Evolutionary conservation across 2,329 filamentous ascomycete species (phyloP).

Genomic region (Xylariaceae sp.): DNA sequence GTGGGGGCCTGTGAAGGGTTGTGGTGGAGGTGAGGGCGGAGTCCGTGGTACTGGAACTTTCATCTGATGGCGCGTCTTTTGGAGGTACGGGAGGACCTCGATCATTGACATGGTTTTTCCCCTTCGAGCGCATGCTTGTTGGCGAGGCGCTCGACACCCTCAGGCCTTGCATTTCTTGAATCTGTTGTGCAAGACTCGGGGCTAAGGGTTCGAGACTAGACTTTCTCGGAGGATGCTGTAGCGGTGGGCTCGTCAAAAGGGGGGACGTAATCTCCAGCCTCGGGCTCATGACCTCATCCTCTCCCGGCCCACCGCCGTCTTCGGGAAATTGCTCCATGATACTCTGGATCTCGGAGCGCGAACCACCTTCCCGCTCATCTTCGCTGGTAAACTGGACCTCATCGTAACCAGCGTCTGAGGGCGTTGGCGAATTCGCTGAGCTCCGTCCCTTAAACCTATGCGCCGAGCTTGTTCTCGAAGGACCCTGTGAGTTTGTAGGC

Average conservation of each 20-base stretch:
- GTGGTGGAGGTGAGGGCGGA: constrained; percentile 43
- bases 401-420: constrained; percentile 52
- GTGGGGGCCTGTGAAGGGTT: constrained; percentile 57
- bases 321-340: constrained; percentile 96
- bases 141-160: constrained; percentile 38
- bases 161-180: constrained; percentile 43
- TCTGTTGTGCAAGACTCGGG: constrained; percentile 43
- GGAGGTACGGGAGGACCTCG: constrained; percentile 53
- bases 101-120: constrained; percentile 35
- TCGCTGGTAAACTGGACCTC: constrained; percentile 53
- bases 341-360: constrained; percentile 82
- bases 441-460: constrained; percentile 42
- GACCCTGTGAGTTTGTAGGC: constrained; percentile 48
- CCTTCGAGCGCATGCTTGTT: constrained; percentile 34
- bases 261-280: constrained; percentile 77
- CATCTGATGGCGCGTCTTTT: constrained; percentile 50
- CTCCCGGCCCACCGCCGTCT: constrained; percentile 62
- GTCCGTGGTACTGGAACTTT: constrained; percentile 31
- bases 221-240: constrained; percentile 71
- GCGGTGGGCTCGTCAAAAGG: constrained; percentile 56
- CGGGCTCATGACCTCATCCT: constrained; percentile 88
- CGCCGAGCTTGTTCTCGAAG: constrained; percentile 55
- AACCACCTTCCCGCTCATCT: constrained; percentile 62
- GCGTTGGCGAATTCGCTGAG: constrained; percentile 46
- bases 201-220: constrained; percentile 77